Conservation (phyloP, 1,139 yeast species). For the Blastobotrys niveus region DNA sequence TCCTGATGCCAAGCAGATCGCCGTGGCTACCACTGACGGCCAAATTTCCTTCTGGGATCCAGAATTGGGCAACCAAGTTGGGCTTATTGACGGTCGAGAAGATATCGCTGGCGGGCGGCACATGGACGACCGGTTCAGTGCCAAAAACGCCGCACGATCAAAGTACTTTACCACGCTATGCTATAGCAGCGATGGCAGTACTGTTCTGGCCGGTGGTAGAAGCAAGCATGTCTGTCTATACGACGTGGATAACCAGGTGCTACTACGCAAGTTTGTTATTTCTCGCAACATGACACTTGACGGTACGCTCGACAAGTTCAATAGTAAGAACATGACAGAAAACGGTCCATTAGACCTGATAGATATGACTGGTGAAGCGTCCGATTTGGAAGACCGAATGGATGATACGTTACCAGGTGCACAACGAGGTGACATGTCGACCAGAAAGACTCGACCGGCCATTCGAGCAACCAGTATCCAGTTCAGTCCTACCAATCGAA, state of each 20-base stretch:
- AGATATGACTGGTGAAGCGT: slow-evolving; percentile 79
- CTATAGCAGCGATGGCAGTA: slow-evolving; percentile 85
- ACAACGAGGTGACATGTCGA: slow-evolving; percentile 77
- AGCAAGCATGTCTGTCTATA: slow-evolving; percentile 87
- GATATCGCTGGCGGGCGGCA: slow-evolving; percentile 89
- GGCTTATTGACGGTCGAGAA: slow-evolving; percentile 76
- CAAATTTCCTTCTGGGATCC: slow-evolving; percentile 79
- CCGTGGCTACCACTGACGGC: slow-evolving; percentile 87
- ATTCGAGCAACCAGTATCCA: slow-evolving; percentile 68
- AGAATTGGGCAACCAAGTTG: slow-evolving; percentile 73
- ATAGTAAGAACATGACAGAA: slow-evolving; percentile 77
- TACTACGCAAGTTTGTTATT: slow-evolving; percentile 72
- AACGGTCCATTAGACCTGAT: slow-evolving; percentile 81
- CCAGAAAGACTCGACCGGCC: slow-evolving; percentile 71
- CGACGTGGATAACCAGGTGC: slow-evolving; percentile 81
- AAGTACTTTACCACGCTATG: slow-evolving; percentile 75
- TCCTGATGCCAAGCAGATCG: slow-evolving; percentile 87
- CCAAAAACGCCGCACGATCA: slow-evolving; percentile 76
- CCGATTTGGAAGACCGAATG: slow-evolving; percentile 77
- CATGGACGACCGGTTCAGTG: slow-evolving; percentile 70
- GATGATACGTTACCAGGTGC: slow-evolving; percentile 86
- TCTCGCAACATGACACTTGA: slow-evolving; percentile 86
- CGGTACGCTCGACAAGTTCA: slow-evolving; percentile 77
- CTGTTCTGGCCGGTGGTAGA: slow-evolving; percentile 88
- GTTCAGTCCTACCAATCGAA: slow-evolving; percentile 85